Percentiles rank a stretch among this genome's conserved stretches.
These are phyloP conservation scores for Fusarium tanahbumbuense DNA, from an alignment of 2,329 filamentous ascomycete genomes.

Conservation along the genomic window DNA sequence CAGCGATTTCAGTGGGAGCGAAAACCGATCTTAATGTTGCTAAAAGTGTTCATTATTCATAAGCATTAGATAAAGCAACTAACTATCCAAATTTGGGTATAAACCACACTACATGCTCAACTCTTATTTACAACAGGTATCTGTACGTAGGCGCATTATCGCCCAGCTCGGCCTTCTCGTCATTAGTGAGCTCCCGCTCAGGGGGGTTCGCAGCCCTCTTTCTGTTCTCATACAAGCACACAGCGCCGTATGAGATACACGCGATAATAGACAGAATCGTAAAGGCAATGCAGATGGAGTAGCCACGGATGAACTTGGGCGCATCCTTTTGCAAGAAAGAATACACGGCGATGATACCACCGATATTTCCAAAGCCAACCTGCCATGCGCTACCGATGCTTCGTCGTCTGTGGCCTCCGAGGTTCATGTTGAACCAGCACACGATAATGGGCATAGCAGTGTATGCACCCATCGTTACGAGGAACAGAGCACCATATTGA, in stretches of 20 bases:
- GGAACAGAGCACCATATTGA: conserved; percentile 84
- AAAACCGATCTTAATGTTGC: background rate
- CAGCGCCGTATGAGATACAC: conserved; percentile 69
- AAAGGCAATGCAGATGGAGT: conserved; percentile 81
- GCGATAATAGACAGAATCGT: conserved; percentile 73
- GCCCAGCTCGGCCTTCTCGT: conserved; percentile 70
- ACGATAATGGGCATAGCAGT: conserved; percentile 90
- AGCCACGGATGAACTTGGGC: conserved; percentile 77
- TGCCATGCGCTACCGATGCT: conserved; percentile 81
- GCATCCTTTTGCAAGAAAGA: conserved; percentile 74
- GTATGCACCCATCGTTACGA: conserved; percentile 84
- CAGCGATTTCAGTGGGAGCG: background rate
- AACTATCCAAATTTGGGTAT: conserved; percentile 9
- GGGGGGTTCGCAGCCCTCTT: conserved; percentile 64
- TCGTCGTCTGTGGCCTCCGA: conserved; percentile 77
- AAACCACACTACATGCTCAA: background rate
- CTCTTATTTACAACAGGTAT: conserved; percentile 61
- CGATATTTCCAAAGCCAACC: conserved; percentile 82
- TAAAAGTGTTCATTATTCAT: conserved; percentile 21
- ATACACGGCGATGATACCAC: conserved; percentile 82
- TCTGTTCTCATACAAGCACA: conserved; percentile 70
- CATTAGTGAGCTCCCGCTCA: conserved; percentile 62
- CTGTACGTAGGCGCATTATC: conserved; percentile 70
- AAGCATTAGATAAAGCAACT: conserved; percentile 5
- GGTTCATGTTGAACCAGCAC: conserved; percentile 86